Evolutionary conservation across 768 basidiomycete species (phyloP).

Genomic region (Goffeauzyma gilvescens): DNA sequence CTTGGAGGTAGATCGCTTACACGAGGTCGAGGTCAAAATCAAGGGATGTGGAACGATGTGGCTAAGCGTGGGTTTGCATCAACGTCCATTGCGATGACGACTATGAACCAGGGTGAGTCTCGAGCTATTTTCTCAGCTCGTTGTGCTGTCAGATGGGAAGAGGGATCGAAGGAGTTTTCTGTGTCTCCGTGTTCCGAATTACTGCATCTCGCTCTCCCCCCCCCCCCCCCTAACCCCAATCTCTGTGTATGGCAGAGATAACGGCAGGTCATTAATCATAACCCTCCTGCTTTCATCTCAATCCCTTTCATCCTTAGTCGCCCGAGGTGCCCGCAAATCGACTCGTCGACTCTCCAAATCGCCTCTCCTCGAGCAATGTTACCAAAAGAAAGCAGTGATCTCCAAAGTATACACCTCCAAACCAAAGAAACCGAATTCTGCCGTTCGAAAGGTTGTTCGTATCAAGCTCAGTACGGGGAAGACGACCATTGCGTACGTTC

Average conservation of each 20-base stretch:
- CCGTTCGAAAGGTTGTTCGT: conserved; percentile 87
- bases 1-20: too few relatives aligned
- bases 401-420: conserved; percentile 50
- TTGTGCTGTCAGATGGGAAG: not conserved
- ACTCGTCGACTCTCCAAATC: conserved; percentile 43
- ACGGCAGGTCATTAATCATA: too few relatives aligned
- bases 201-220: not conserved
- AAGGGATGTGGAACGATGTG: too few relatives aligned
- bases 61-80: too few relatives aligned
- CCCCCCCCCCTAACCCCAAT: not conserved
- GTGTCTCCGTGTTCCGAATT: not conserved
- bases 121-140: not conserved
- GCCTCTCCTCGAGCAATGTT: conserved; percentile 58
- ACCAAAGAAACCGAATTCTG: conserved; percentile 97
- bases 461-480: conserved; percentile 81
- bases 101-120: conserved; percentile 16
- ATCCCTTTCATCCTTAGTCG: conserved; percentile 35
- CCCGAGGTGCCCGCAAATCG: conserved; percentile 47
- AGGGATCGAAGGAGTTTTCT: not conserved
- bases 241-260: too few relatives aligned
- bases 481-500: conserved; percentile 79
- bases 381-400: conserved; percentile 84
- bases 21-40: too few relatives aligned
- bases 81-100: too few relatives aligned
- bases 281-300: too few relatives aligned